phyloP scores from a whole-genome alignment of 2,329 filamentous ascomycete genomes.

The Neofusicoccum parvum region DNA sequence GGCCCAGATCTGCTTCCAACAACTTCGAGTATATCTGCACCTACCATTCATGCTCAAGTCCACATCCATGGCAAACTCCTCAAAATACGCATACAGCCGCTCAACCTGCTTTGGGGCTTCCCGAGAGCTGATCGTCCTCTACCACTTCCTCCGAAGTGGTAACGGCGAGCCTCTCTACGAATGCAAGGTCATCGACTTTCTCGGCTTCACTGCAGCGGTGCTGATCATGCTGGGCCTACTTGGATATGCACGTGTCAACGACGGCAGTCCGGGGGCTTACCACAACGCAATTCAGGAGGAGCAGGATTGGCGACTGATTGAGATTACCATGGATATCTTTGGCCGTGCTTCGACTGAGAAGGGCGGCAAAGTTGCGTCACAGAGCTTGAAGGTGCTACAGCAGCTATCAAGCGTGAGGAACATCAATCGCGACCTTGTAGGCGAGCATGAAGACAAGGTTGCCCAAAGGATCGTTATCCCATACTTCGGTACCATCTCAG shows the following conservation, averaged over 20 bases:
- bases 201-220: constrained; percentile 49
- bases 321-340: constrained; percentile 46
- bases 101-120: constrained; percentile 45
- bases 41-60: constrained; percentile 49
- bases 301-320: constrained; percentile 40
- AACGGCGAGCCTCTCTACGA: constrained; percentile 44
- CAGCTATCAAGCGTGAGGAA: constrained; percentile 38
- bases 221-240: constrained; percentile 47
- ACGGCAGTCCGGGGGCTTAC: constrained; percentile 12
- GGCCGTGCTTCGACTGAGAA: constrained; percentile 43
- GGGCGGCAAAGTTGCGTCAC: constrained; percentile 44
- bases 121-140: constrained; percentile 44
- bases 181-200: constrained; percentile 51
- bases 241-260: constrained; percentile 33
- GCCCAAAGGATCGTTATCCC: constrained; percentile 38
- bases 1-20: constrained; percentile 48
- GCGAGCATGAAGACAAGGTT: constrained; percentile 20
- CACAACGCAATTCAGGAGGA: constrained; percentile 29
- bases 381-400: constrained; percentile 42
- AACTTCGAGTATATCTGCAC: constrained; percentile 49
- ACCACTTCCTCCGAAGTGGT: constrained; percentile 39
- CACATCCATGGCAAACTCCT: constrained; percentile 31
- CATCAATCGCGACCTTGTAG: constrained; percentile 1
- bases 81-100: constrained; percentile 42
- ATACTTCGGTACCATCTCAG: constrained; percentile 46